These are phyloP conservation scores for Hamamelis virginiana DNA, from an alignment of 164 flowering plant species.

Conservation along the genomic window DNA sequence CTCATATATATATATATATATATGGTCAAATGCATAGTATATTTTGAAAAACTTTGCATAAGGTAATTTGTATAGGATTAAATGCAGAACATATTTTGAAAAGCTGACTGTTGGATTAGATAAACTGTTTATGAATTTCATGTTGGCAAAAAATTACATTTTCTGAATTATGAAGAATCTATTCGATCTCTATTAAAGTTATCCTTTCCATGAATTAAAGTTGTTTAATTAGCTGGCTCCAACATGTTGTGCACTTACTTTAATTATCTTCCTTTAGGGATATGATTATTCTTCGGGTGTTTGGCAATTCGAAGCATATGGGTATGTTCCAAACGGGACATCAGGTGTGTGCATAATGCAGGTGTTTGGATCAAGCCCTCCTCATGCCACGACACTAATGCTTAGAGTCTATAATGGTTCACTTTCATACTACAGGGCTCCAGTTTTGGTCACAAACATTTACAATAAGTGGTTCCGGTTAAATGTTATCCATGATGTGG, in stretches of 20 bases:
- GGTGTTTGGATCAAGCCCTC: conserved; percentile 28
- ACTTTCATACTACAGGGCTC: conserved; percentile 22
- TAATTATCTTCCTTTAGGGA: conserved; percentile 16
- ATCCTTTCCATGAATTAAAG: conserved; percentile 3
- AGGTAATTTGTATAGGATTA: no score
- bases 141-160: no score
- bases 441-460: conserved; percentile 15
- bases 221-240: no score
- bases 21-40: no score
- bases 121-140: no score
- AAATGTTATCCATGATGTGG: conserved; percentile 33
- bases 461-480: conserved; percentile 28
- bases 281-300: conserved; percentile 38
- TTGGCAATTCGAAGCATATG: conserved; percentile 43
- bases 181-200: not conserved
- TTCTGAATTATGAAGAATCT: no score
- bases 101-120: no score
- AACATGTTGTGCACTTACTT: not conserved
- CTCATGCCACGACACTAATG: conserved; percentile 34
- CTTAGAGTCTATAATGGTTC: conserved; percentile 29
- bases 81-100: no score
- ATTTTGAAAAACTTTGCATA: no score
- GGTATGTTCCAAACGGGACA: conserved; percentile 32
- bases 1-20: no score
- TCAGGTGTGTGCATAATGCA: conserved; percentile 41